phyloP scores from a whole-genome alignment of 2,329 filamentous ascomycete species.

The Monilinia laxa region DNA sequence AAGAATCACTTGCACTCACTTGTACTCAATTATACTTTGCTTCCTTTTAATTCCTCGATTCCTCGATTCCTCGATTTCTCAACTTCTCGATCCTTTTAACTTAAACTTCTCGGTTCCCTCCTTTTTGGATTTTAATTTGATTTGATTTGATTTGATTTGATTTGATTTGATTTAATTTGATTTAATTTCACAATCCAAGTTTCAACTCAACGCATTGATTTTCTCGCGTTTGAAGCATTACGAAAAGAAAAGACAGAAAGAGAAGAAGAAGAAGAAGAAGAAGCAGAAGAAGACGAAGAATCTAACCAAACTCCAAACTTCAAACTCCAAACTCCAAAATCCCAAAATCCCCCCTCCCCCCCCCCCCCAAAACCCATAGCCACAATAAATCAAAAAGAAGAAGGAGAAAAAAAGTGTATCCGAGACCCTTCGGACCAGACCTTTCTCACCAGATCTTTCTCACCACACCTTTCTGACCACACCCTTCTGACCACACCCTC shows the following conservation, averaged over 20 bases:
- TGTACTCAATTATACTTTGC: too few species aligned
- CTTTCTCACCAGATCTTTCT: slow-evolving; percentile 2
- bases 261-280: too few species aligned
- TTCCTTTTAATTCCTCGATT: too few species aligned
- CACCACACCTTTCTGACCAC: slow-evolving; percentile 10
- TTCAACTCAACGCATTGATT: slow-evolving; percentile 22
- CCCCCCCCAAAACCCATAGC: background rate
- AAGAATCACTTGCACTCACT: too few species aligned
- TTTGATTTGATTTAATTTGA: too few species aligned
- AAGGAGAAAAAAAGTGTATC: background rate
- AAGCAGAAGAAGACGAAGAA: too few species aligned
- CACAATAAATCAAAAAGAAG: background rate
- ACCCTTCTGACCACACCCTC: slow-evolving; percentile 6
- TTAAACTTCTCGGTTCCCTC: background rate
- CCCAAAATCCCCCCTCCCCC: too few species aligned
- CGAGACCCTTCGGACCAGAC: slow-evolving; percentile 16
- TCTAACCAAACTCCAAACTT: too few species aligned
- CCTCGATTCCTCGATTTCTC: too few species aligned
- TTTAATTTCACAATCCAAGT: background rate
- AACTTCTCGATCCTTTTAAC: too few species aligned
- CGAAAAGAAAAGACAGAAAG: background rate
- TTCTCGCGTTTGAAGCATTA: slow-evolving; percentile 22
- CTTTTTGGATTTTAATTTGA: background rate
- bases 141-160: background rate
- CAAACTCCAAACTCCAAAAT: too few species aligned